A percentile compares a stretch with the other conserved stretches of the same genome.
phyloP scores from a whole-genome alignment of 2,329 filamentous ascomycete species.

The Biscogniauxia mediterranea region DNA sequence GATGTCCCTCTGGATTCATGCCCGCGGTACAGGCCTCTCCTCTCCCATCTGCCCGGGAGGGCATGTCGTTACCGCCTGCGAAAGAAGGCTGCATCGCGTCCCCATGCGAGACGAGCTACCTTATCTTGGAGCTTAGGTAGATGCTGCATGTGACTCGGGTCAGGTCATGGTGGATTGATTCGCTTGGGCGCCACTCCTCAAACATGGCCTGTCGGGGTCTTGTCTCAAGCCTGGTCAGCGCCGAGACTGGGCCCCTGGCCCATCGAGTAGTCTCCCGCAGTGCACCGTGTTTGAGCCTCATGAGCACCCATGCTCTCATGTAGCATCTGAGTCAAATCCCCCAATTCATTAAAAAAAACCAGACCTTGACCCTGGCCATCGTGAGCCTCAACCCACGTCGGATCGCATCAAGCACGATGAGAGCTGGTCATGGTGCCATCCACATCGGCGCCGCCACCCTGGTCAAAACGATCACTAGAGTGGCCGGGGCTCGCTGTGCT shows the following conservation, averaged over 20 bases:
- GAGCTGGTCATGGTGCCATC: not conserved
- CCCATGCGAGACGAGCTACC: not conserved
- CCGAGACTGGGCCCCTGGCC: conserved; percentile 15
- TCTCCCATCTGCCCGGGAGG: not conserved
- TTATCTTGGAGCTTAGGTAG: not conserved
- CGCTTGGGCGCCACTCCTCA: conserved; percentile 18
- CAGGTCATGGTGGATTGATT: conserved; percentile 1
- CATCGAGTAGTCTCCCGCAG: conserved; percentile 9
- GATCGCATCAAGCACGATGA: not conserved
- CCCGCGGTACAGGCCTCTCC: not conserved
- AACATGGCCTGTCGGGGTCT: conserved; percentile 28
- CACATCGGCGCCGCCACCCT: conserved; percentile 5
- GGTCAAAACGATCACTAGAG: conserved; percentile 8
- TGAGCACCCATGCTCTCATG: conserved; percentile 3
- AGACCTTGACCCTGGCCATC: conserved; percentile 2
- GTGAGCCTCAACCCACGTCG: conserved; percentile 5
- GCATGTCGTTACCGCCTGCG: not conserved
- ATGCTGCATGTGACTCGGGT: not conserved
- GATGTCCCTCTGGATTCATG: not conserved
- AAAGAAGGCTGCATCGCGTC: not conserved
- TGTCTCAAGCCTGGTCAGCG: conserved; percentile 26
- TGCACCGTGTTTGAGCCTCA: conserved; percentile 13
- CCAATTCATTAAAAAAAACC: conserved; percentile 1
- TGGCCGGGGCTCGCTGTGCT: not conserved
- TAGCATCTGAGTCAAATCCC: conserved; percentile 9